Evolutionary conservation across 1,284 basidiomycete species (phyloP), one percentile per base, ranked within the genome.

Genomic region (Coniferiporia sulphurascens): DNA sequence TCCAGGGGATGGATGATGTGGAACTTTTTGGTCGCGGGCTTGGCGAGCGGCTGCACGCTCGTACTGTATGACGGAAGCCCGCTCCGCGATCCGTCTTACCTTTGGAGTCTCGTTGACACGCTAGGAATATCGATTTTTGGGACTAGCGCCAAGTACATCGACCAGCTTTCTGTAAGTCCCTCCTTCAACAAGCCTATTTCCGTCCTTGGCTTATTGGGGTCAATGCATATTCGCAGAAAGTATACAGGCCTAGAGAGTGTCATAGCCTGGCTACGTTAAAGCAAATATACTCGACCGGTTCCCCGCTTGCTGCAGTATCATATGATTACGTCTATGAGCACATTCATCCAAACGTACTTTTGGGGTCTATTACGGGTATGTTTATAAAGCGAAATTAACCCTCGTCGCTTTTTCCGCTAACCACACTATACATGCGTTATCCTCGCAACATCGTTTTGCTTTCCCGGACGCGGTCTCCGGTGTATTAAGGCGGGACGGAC

Each of bases 51-150:
- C 48, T 85, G 85, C 63, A 87, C 87, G 7, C 77, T 93, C 17
- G 84, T 93, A 34, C 75, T 91, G 34, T 94, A 91, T 73, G 93
- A 95, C 71, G 92, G 93, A 35, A 91, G 87, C 62, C 93, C 93
- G 8, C 76, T 94, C 50, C 80, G 83, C 63, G 85, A 89, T 56
- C 85, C 86, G 17, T 73, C 81, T 4, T 81, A 82, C 58, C 76
- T 95, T 13, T 95, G 90, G 87, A 79, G 79, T 45, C 75, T 92
- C 45, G 83, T 87, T 8, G 88, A 91, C 67, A 76, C 84, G 41
- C 76, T 89, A 36, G 84, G 84, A 13, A 87, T 95, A 63, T 87
- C 89, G 41, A 83, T 92, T 59, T 92, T 94, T 71, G 92, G 91
- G 48, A 93, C 88, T 15, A 87, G 86, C 69, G 89, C 89, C 27